Conservation (phyloP, 2,329 filamentous ascomycete species). For the Alternaria longipes region DNA sequence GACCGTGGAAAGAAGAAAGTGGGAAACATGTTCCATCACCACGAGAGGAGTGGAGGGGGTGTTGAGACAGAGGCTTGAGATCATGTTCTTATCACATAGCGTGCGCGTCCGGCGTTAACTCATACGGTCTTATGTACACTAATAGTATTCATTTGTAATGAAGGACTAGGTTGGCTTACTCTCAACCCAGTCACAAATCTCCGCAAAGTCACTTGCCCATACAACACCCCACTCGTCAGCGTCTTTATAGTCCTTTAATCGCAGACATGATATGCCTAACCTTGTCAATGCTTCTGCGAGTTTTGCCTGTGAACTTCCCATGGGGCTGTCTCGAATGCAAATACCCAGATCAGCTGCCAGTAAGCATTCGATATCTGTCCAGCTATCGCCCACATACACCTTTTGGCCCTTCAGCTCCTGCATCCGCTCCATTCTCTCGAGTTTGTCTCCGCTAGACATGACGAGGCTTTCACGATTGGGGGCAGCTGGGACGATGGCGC, state of each 20-base stretch:
- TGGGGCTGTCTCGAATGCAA: conserved; percentile 54
- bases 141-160: neutral
- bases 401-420: conserved; percentile 22
- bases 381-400: conserved; percentile 60
- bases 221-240: conserved; percentile 28
- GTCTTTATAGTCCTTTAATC: conserved; percentile 26
- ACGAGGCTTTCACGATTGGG: conserved; percentile 28
- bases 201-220: conserved; percentile 35
- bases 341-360: conserved; percentile 57
- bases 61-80: conserved; percentile 75
- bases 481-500: conserved; percentile 22
- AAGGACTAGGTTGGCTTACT: neutral
- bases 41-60: conserved; percentile 61
- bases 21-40: conserved; percentile 63
- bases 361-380: conserved; percentile 59
- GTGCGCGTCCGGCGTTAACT: conserved; percentile 13
- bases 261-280: conserved; percentile 37
- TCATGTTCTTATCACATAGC: conserved; percentile 3
- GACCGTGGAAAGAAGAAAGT: conserved; percentile 60
- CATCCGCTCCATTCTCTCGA: conserved; percentile 34
- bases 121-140: neutral
- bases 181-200: conserved; percentile 19
- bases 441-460: conserved; percentile 55
- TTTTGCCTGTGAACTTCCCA: conserved; percentile 45
- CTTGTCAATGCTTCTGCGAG: conserved; percentile 48